Evolutionary conservation across 1,139 yeast genomes (phyloP), one percentile per base, ranked within the genome.

Genomic region (Kurtzmaniella quercitrusa): DNA sequence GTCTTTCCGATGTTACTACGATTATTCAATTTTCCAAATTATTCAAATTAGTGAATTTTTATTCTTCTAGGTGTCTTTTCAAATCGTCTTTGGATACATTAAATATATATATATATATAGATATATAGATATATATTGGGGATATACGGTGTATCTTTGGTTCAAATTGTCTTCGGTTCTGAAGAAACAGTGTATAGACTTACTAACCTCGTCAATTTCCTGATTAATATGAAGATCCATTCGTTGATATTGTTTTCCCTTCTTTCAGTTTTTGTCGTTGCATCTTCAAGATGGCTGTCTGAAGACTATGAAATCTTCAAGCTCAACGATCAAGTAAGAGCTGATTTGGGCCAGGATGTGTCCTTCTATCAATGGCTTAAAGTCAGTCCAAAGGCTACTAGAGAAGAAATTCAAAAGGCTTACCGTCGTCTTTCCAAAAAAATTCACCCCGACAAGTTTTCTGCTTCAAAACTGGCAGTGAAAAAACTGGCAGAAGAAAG

Each of bases 251-350:
- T 37, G 11, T 11, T 38, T 10, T 50, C 38, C 27, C 36, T 53
- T 14, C 43, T 54, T 31, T 34, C 57, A 8, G 50, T 59, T 1
- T 19, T 53, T 17, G 59, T 54, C 17, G 45, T 52, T 10, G 69
- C 71, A 2, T 49, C 60, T 2, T 49, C 49, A 31, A 23, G 25
- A 7, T 73, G 77, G 77, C 46, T 65, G 7, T 64, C 81, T 0
- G 81, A 80, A 46, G 97, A 91, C 59, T 74, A 85, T 36, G 96
- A 91, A 62, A 83, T 93, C 47, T 90, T 91, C 65, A 73, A 77
- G 43, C 69, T 91, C 46, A 85, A 85, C 47, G 82, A 84, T 48
- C 85, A 82, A 43, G 66, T 91, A 37, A 72, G 71, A 39, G 62
- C 69, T 46, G 89, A 85, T 52, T 73, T 88, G 41, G 94, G 95